Evolutionary conservation across 495 filamentous ascomycete genomes (phyloP), one percentile per base, ranked within the genome.

Genomic region (Aspergillus taichungensis): DNA sequence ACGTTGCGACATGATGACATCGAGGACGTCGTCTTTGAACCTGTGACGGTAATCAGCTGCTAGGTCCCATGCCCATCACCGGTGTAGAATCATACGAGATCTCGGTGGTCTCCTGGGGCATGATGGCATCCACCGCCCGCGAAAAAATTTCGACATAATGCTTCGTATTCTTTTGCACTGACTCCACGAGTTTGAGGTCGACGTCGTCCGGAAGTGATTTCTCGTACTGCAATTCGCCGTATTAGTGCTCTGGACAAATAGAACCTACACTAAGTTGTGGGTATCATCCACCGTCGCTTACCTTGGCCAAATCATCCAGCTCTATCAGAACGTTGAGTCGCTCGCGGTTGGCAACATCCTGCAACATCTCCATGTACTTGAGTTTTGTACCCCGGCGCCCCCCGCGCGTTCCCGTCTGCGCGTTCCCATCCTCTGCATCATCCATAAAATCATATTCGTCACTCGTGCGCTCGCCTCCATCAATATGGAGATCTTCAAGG

Each of bases 391-490:
- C 67, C 46, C 61, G 61, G 55, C 54, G 65, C 52, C 56, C 61
- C 52, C 56, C 56, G 36, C 62, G 62, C 40, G 55, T 55, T 61
- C 53, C 61, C 50, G 60, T 71, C 65, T 51, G 72, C 51, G 54
- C 66, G 41, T 47, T 63, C 47, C 51, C 73, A 37, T 78, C 78
- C 46, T 85, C 83, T 37, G 79, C 80, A 64, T 95, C 85, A 55
- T 94, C 86, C 85, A 95, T 87, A 64, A 94, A 87, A 57, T 94
- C 88, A 57, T 95, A 90, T 54, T 94, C 89, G 58, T 96, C 89
- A 66, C 85, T 90, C n/a, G 83, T 75, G 52, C 83, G 81, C 68
- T 90, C 18, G 18, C 18, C 85, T 45, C 83, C 89, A 63, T 91
- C 84, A 51, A 98, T 84, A 60, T 87, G 83, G 56, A 98, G 75